These are phyloP conservation scores for Funneliformis mosseae DNA, from an alignment of 192 early-diverging fungal species.

Conservation along the genomic window DNA sequence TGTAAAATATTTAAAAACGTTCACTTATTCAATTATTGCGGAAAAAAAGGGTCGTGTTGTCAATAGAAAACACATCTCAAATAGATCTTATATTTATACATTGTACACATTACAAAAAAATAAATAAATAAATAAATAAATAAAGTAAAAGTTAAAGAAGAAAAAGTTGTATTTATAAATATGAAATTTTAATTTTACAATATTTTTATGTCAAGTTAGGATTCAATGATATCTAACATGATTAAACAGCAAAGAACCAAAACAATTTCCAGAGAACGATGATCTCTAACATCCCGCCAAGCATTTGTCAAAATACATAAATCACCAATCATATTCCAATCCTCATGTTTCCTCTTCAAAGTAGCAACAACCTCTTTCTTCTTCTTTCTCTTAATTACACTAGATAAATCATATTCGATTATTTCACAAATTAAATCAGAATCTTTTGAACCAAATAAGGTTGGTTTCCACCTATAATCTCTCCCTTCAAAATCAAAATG, in stretches of 20 bases:
- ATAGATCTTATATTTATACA: no score
- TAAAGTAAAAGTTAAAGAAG: no score
- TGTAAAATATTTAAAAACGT: no score
- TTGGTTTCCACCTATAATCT: neutral
- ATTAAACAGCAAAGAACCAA: neutral
- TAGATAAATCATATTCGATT: neutral
- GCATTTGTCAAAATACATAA: neutral
- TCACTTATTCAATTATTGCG: no score
- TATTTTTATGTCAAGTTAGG: neutral
- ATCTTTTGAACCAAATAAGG: neutral
- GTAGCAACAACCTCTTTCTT: neutral
- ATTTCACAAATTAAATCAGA: neutral
- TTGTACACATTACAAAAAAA: no score
- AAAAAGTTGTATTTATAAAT: no score
- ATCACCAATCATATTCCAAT: neutral
- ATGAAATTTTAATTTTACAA: no score
- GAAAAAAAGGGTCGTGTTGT: no score
- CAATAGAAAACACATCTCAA: no score
- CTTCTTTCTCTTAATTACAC: neutral
- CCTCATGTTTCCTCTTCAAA: neutral
- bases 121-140: no score
- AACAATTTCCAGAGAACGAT: neutral
- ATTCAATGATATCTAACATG: neutral
- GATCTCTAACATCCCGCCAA: neutral
- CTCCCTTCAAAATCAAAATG: neutral